These are phyloP conservation scores for Cadophora malorum DNA, from an alignment of 2,329 filamentous ascomycete species.

Conservation along the genomic window DNA sequence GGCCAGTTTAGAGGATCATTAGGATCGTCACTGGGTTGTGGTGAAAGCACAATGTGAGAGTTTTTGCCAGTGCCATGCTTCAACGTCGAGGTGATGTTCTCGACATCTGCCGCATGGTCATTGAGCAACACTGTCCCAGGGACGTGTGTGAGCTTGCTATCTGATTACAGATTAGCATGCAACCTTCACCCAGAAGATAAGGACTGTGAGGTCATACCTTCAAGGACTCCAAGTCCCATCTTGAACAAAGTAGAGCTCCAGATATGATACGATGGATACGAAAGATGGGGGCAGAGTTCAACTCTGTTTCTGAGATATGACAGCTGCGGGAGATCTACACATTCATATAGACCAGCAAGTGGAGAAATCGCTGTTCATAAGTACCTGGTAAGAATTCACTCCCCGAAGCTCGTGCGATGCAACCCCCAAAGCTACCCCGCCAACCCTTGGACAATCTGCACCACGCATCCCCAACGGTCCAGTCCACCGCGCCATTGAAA, in stretches of 20 bases:
- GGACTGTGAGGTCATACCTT: background rate
- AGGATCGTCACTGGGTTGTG: conserved; percentile 54
- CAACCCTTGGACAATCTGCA: background rate
- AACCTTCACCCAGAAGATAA: too few species aligned
- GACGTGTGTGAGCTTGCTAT: conserved; percentile 25
- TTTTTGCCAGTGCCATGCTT: conserved; percentile 32
- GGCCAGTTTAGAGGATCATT: conserved; percentile 55
- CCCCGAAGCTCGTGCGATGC: background rate
- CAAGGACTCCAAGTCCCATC: conserved; percentile 18
- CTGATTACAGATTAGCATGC: background rate
- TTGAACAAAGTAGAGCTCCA: background rate
- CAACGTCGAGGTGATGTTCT: conserved; percentile 16
- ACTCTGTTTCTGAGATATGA: background rate
- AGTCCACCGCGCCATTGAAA: background rate
- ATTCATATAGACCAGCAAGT: background rate
- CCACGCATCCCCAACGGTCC: background rate
- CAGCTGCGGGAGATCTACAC: background rate
- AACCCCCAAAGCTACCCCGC: background rate
- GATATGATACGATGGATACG: background rate
- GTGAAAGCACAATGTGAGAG: conserved; percentile 35
- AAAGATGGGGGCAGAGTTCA: background rate
- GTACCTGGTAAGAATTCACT: background rate
- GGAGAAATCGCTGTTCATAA: background rate
- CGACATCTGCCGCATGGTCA: conserved; percentile 27
- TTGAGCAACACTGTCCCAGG: conserved; percentile 31